Conservation (phyloP, 306 rosid genomes). For the Hylodesmum podocarpum region DNA sequence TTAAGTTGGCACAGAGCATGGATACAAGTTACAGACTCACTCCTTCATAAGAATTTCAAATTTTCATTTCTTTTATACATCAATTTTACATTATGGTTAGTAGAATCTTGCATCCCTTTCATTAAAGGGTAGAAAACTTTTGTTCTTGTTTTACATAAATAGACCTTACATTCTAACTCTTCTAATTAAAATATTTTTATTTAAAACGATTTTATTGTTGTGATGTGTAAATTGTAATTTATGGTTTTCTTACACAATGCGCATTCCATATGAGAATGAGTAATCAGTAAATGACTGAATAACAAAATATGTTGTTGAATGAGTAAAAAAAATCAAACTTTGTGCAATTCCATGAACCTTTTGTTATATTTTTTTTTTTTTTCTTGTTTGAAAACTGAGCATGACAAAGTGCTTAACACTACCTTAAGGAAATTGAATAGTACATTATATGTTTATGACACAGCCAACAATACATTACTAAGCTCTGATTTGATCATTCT, state of each 20-base stretch:
- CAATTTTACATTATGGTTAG: background rate
- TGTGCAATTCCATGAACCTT: background rate
- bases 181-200: no score
- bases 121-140: background rate
- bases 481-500: conserved; percentile 1
- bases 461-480: conserved; percentile 15
- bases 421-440: background rate
- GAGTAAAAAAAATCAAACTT: background rate
- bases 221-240: no score
- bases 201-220: no score
- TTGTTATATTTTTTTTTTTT: background rate
- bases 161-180: no score
- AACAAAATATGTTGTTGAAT: background rate
- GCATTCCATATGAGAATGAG: background rate
- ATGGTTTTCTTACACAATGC: no score
- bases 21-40: background rate
- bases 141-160: background rate
- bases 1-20: background rate
- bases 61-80: no score
- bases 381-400: background rate
- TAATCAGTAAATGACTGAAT: background rate
- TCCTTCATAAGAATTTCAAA: no score
- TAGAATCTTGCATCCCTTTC: background rate
- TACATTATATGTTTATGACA: conserved; percentile 26
- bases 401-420: conserved; percentile 22